Base-by-base conservation (phyloP, 2,329 filamentous ascomycete species). In the Aureobasidium musti region DNA sequence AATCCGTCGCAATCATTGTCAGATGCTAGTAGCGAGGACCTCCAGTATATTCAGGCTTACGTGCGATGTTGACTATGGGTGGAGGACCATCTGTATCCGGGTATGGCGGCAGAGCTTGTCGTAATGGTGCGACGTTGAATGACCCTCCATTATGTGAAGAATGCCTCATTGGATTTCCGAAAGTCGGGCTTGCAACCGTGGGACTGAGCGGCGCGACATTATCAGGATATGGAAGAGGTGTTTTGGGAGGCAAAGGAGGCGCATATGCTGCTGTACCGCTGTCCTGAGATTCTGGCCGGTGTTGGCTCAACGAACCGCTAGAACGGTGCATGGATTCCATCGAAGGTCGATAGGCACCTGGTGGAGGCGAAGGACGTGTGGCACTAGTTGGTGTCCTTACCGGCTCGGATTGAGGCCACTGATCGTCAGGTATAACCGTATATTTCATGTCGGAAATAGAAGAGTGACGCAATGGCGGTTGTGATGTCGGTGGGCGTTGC, bases 41-140 rank as follows among this genome's bases (percentile, higher is more conserved):
- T 13, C 41, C 30, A 63, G 39, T 65, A 30, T 54, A 91, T 57
- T 90, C 89, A 0, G 94, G 94, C 77, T 97, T 97, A 71, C 89
- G 87, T 52, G 90, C 88, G 84, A 92, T 90, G 73, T 96, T 96
- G 8, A 96, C 92, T 7, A 86, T 82, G 3, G 94, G 94, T 21
- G 94, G 93, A 33, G 90, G 89, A 30, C 89, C 90, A 73, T 96
- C 90, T 53, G 87, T 88, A 56, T 91, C 79, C 0, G 94, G 94
- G 76, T 97, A 97, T 0, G 92, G 92, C 39, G 91, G 83, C 13
- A 65, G n/a, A n/a, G 61, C 61, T 30, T 65, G 49, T 33, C 61
- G 49, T 28, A 65, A 35, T 3, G 61, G 61, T 26, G 49, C 50
- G 19, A 65, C 37, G 3, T 65, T 65, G 39, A 65, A 65, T 6